Conservation (phyloP, 139 green algal genomes). For the Chlamydomonas applanata region DNA sequence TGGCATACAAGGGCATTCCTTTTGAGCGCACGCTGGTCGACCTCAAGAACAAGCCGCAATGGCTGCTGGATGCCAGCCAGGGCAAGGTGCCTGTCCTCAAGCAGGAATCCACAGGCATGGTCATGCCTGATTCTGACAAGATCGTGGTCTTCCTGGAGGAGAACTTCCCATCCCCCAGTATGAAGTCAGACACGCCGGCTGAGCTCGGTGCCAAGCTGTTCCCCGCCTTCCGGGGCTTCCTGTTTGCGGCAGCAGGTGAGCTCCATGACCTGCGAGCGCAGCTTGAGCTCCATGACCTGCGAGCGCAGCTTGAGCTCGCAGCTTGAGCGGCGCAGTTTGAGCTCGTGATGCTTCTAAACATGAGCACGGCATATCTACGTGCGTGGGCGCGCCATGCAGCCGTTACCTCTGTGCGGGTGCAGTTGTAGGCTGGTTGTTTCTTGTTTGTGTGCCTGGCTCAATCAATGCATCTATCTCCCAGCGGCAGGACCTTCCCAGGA, state of each 20-base stretch:
- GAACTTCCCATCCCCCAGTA: constrained; percentile 54
- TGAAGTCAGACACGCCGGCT: constrained; percentile 11
- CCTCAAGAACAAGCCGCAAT: constrained; percentile 81
- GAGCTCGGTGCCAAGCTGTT: constrained; percentile 57
- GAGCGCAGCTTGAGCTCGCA: too few relatives aligned
- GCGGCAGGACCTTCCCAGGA: too few relatives aligned
- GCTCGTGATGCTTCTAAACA: too few relatives aligned
- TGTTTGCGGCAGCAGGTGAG: constrained; percentile 55
- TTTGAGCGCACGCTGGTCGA: constrained; percentile 69
- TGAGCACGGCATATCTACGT: too few relatives aligned
- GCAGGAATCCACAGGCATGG: constrained; percentile 27
- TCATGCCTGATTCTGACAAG: constrained; percentile 27
- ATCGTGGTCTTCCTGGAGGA: constrained; percentile 64
- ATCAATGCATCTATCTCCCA: too few relatives aligned
- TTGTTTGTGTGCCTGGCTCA: too few relatives aligned
- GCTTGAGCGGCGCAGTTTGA: too few relatives aligned
- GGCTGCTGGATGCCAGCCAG: constrained; percentile 62
- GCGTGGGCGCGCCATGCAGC: too few relatives aligned
- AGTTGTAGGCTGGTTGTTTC: too few relatives aligned
- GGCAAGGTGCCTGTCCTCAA: constrained; percentile 85
- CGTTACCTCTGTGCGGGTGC: too few relatives aligned
- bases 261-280: too few relatives aligned
- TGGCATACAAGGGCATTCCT: constrained; percentile 72
- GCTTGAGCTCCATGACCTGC: too few relatives aligned
- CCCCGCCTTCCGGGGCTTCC: constrained; percentile 59